Evolutionary conservation across 2,329 filamentous ascomycete genomes (phyloP), one percentile per base, ranked within the genome.

Genomic region (Ceratocystiopsis brevicomis): DNA sequence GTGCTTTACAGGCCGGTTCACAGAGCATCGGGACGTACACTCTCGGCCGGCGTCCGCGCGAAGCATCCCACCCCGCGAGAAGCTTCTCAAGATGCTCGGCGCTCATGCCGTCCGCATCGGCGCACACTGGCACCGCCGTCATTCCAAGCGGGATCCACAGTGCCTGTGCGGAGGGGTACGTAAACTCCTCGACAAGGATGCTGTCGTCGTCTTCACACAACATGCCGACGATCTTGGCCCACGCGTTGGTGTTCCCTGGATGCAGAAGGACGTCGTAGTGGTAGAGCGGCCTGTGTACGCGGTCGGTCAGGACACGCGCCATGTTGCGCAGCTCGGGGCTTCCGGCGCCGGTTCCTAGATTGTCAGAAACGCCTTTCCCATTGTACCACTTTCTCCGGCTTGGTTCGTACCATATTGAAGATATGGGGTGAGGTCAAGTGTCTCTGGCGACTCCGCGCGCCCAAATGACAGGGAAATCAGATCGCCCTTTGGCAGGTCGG

Each of bases 161-260:
- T 1, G 56, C 54, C 41, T 57, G 53, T 1, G 56, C 46, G 1
- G 55, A 58, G 2, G 56, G 56, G 19, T 58, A 58, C 0, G 56
- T 57, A 33, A 50, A 56, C 21, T 56, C 50, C 41, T 58, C 56
- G 6, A 51, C 47, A 3, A 58, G 47, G n/a, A 58, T 53, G 19
- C 44, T 49, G 38, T 58, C 55, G 19, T 48, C 48, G 11, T 53
- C 45, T 36, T 58, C 55, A 39, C 52, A 55, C 3, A 57, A 48
- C 21, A 58, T 41, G 0, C 52, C 51, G 4, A 57, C 55, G 1
- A 57, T 49, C 37, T 58, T 58, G 25, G 48, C 41, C 56, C 54
- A 58, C 10, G 54, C 55, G 43, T 57, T 55, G 2, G 54, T 58
- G 41, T 58, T 58, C 16, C 56, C 56, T 1, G 52, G 45, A 21